Conservation (phyloP, 495 filamentous ascomycete species). For the Tirmania nivea region DNA sequence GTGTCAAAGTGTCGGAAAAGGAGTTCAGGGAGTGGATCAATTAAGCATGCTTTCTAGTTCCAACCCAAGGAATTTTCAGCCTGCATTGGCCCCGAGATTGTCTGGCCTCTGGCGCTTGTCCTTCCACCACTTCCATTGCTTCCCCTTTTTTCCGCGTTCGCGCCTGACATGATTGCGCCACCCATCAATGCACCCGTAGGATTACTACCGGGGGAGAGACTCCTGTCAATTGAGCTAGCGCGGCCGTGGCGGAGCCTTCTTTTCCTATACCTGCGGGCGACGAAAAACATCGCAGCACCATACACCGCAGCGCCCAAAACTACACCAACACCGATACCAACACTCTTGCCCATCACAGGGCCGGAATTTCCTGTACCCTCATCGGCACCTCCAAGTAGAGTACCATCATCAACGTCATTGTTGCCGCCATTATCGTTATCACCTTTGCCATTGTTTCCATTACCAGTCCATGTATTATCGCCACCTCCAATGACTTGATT, state of each 20-base stretch:
- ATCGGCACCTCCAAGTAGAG: conserved; percentile 18
- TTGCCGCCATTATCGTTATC: conserved; percentile 21
- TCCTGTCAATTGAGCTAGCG: conserved; percentile 40
- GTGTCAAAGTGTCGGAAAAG: no score
- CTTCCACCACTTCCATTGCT: conserved; percentile 48
- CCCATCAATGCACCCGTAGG: conserved; percentile 30
- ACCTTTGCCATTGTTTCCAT: conserved; percentile 3
- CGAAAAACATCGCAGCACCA: conserved; percentile 94
- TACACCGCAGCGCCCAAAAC: conserved; percentile 71
- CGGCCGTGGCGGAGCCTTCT: conserved; percentile 62
- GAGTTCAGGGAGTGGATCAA: no score
- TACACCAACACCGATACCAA: conserved; percentile 59
- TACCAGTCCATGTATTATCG: neutral
- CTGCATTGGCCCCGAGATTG: conserved; percentile 70
- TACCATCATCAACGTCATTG: conserved; percentile 19
- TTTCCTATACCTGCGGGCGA: conserved; percentile 82
- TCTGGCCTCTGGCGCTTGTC: conserved; percentile 47
- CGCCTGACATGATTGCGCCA: conserved; percentile 19
- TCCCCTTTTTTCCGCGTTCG: conserved; percentile 35
- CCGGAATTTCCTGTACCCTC: conserved; percentile 20
- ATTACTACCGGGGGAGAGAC: conserved; percentile 30
- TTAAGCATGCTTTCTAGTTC: conserved; percentile 42
- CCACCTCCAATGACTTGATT: conserved; percentile 5
- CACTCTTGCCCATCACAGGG: conserved; percentile 49
- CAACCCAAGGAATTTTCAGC: conserved; percentile 95